Percentiles rank a stretch among this genome's conserved stretches.
phyloP scores from a whole-genome alignment of 2,329 filamentous ascomycete species.

The Monosporascus sp. region DNA sequence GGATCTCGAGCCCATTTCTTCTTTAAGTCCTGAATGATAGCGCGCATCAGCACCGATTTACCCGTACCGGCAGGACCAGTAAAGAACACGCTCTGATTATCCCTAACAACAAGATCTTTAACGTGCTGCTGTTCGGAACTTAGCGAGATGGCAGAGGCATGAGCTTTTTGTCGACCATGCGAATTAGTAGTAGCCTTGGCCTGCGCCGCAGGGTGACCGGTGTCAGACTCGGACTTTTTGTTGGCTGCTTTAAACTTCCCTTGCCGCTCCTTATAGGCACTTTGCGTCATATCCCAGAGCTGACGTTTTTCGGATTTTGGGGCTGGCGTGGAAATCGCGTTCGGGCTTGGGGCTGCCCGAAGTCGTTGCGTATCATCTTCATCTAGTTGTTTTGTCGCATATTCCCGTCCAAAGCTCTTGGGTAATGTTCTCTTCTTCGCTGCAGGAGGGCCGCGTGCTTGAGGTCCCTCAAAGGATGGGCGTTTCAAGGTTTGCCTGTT shows the following conservation, averaged over 20 bases:
- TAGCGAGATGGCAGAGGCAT: constrained; percentile 59
- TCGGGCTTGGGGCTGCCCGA: constrained; percentile 17
- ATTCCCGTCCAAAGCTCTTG: constrained; percentile 33
- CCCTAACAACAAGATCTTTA: constrained; percentile 72
- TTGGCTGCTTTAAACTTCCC: constrained; percentile 64
- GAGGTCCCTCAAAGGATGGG: constrained; percentile 29
- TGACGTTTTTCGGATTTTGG: constrained; percentile 30
- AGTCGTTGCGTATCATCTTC: constrained; percentile 27
- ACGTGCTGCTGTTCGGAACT: constrained; percentile 85
- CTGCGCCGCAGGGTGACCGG: constrained; percentile 39
- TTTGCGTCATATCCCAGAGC: constrained; percentile 70
- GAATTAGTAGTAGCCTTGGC: constrained; percentile 36
- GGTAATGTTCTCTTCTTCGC: constrained; percentile 64
- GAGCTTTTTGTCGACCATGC: constrained; percentile 23
- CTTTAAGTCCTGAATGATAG: constrained; percentile 78
- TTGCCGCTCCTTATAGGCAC: constrained; percentile 71
- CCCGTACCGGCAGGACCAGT: constrained; percentile 95
- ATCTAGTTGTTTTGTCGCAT: constrained; percentile 22
- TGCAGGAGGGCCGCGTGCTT: constrained; percentile 22
- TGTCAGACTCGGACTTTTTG: constrained; percentile 40
- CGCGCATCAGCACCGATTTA: constrained; percentile 91
- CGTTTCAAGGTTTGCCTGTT: constrained; percentile 36
- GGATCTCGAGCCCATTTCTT: constrained; percentile 71
- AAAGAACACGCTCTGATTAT: constrained; percentile 89
- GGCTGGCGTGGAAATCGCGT: constrained; percentile 26